Conservation (phyloP, 179 eudicot species). For the Camellia oleifera region DNA sequence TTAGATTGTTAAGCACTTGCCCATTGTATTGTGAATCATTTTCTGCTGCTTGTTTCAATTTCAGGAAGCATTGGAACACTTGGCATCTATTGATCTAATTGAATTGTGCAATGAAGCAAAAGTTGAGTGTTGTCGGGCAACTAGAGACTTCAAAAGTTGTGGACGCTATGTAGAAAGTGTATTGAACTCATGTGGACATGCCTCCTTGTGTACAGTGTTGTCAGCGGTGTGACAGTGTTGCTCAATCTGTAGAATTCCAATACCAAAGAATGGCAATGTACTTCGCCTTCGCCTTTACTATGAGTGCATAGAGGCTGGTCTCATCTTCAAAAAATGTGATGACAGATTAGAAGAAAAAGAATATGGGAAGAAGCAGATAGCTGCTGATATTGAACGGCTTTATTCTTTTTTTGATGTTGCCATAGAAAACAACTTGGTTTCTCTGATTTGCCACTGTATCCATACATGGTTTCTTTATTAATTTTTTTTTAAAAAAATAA, state of each 20-base stretch:
- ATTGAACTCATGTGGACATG: constrained; percentile 81
- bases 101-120: no score
- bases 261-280: constrained; percentile 54
- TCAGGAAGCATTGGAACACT: no score
- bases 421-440: constrained; percentile 76
- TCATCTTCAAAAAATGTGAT: constrained; percentile 64
- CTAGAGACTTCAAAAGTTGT: constrained; percentile 26
- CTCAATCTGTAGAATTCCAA: constrained; percentile 77
- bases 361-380: constrained; percentile 44
- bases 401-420: constrained; percentile 93
- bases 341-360: constrained; percentile 64
- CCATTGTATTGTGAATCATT: neutral
- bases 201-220: constrained; percentile 90
- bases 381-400: constrained; percentile 80
- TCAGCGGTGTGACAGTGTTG: constrained; percentile 77
- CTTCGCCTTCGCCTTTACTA: constrained; percentile 83
- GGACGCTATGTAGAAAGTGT: constrained; percentile 71
- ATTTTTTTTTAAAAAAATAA: neutral
- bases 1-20: neutral
- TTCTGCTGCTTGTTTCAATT: no score
- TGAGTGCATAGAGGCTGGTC: constrained; percentile 88
- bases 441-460: constrained; percentile 97
- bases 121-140: constrained; percentile 51
- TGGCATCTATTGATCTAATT: no score
- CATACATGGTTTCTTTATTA: constrained; percentile 23